Evolutionary conservation across 495 filamentous ascomycete species (phyloP).

Genomic region (Aspergillus bridgeri): DNA sequence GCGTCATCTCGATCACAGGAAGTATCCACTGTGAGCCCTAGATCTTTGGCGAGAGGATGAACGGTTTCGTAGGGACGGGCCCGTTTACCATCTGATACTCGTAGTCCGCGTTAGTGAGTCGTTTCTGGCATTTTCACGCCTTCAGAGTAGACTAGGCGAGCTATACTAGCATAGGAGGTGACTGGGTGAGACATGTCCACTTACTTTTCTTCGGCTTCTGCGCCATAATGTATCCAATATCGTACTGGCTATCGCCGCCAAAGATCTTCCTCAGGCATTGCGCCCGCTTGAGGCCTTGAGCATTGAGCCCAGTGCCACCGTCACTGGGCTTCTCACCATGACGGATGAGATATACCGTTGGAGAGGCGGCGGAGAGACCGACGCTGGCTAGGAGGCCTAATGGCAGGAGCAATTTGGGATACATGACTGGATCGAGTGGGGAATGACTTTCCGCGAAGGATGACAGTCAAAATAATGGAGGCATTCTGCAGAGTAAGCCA

Average conservation of each 20-base stretch:
- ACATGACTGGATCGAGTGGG: neutral
- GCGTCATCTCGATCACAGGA: constrained; percentile 48
- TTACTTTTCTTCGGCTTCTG: constrained; percentile 45
- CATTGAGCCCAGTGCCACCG: constrained; percentile 40
- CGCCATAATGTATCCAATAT: constrained; percentile 54
- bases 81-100: constrained; percentile 41
- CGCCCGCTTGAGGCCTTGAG: constrained; percentile 45
- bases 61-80: constrained; percentile 52
- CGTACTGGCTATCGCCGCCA: constrained; percentile 39
- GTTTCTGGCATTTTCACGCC: neutral
- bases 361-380: constrained; percentile 17
- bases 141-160: neutral
- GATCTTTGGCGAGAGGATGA: constrained; percentile 44
- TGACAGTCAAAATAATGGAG: too few relatives aligned
- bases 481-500: too few relatives aligned
- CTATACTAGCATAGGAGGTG: neutral
- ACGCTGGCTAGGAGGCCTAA: constrained; percentile 23
- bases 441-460: too few relatives aligned
- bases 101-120: constrained; percentile 1
- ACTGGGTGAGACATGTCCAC: constrained; percentile 26
- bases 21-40: constrained; percentile 49
- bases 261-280: constrained; percentile 51
- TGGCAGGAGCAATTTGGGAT: constrained; percentile 7
- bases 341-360: constrained; percentile 54
- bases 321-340: constrained; percentile 56